Base-by-base conservation (phyloP, 228 moss, liverwort and hornwort species). In the Sphagnum fallax region DNA sequence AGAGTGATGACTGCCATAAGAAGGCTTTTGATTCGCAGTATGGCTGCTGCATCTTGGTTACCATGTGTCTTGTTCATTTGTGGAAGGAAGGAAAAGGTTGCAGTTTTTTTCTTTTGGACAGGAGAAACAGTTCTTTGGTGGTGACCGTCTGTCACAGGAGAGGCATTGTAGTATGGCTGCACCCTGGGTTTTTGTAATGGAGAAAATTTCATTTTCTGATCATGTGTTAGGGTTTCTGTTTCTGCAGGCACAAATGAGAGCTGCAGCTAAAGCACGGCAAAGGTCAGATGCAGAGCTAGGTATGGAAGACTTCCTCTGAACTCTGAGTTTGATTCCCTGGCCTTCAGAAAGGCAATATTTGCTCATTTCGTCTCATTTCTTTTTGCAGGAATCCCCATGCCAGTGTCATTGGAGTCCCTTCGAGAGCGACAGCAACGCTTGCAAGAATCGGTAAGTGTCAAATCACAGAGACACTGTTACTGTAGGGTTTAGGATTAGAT, bases 231-330 rank as follows among this genome's bases (percentile, higher is more conserved):
- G 16, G 53, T 67, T 65, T 47, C 52, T 57, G 51, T 18, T 67
- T 13, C 4, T 67, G 67, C 52, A 67, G 67, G 9, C 52, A 7
- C 67, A 32, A 12, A 52, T 67, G 67, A 51, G 55, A 67, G 67
- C 67, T 52, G 67, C 53, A 52, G 67, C 67, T 14, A 53, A 16
- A 53, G 32, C 4, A 16, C 67, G 67, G 16, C 67, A 18, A 67
- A 7, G 47, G 10, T 49, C 49, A 48, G 55, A 67, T 12, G n/a
- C 53, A 16, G 9, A 53, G 53, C 53, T 53, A 67, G 67, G 67
- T 67, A 53, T 8, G 32, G 6, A 8, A 57, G 32, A 32, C 32
- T 57, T 57, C 13, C 16, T 16, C 15, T 16, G 6, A 11, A 16
- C 12, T 62, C 15, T 62, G 15, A 13, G 11, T 13, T 11, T 62